Base-by-base conservation (phyloP, 2,329 filamentous ascomycete species). In the Alternaria triticina region DNA sequence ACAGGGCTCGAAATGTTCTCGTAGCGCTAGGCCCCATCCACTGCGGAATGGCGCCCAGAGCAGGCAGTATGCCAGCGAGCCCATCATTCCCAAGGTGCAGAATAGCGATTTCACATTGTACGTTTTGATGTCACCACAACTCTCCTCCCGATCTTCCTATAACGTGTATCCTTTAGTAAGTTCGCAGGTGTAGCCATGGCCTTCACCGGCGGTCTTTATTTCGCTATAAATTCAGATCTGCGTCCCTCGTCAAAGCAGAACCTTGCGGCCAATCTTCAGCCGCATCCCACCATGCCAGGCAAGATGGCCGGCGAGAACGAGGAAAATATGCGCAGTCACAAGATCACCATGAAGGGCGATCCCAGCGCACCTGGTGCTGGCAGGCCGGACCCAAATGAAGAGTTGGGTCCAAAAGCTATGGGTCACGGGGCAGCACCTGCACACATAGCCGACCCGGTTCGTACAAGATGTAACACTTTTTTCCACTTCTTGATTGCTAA, bases 41-140 rank as follows among this genome's bases (percentile, higher is more conserved):
- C 75, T 73, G 73, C 77, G 76, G 59, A 75, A 72, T 36, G 64
- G 70, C 50, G 60, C 75, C 17, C 79, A 80, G 69, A 66, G 77
- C 64, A 76, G 79, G 68, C 72, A 76, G 36, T 82, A 81, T 67
- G 78, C 79, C 58, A 78, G 74, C 59, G 69, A 59, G 15, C 71
- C 72, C 62, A 75, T 73, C 20, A 68, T 72, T 47, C 70, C 70
- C 50, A 60, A 66, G 22, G 61, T 69, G 20, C 73, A 79, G 66
- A 73, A 70, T 63, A 81, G 80, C 66, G 79, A 82, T 59, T 59
- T 81, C 10, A 79, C 80, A 65, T 82, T 79, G 80, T 82, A 71
- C 45, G 76, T 71, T 51, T 46, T 27, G 7, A 50, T 8, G 17
- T 11, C 47, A 10, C 5, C n/a, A 1, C 30, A 36, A 15, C 30